These are phyloP conservation scores for Dioscorea zingiberensis DNA, from an alignment of 106 monocot species.

Conservation along the genomic window DNA sequence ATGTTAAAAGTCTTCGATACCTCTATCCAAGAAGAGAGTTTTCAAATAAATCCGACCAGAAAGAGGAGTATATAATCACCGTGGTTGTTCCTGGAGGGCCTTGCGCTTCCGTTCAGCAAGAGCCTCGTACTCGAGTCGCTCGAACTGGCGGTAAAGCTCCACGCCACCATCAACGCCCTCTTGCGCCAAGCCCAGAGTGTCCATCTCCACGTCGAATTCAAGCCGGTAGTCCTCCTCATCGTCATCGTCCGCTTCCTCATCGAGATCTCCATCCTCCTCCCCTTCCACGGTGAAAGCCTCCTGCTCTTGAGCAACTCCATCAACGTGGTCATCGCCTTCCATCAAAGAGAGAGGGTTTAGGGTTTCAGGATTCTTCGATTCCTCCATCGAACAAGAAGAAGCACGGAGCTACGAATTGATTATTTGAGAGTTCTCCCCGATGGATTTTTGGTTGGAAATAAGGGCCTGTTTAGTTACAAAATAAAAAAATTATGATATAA, in stretches of 20 bases:
- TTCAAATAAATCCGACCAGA: neutral
- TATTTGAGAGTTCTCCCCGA: too few relatives aligned
- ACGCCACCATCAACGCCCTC: conserved; percentile 1
- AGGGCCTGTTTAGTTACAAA: too few relatives aligned
- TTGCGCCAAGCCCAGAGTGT: conserved; percentile 4
- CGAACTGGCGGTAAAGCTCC: conserved; percentile 47
- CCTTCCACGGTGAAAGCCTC: neutral
- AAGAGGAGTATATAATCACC: neutral
- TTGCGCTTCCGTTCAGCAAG: conserved; percentile 76
- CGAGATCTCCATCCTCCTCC: neutral
- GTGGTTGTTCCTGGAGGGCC: conserved; percentile 20
- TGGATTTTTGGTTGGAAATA: too few relatives aligned
- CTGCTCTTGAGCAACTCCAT: neutral
- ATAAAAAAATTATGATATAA: too few relatives aligned
- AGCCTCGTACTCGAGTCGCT: conserved; percentile 66
- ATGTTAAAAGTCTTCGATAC: conserved; percentile 2
- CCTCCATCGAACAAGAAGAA: too few relatives aligned
- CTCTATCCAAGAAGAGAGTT: neutral
- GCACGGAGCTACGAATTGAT: too few relatives aligned
- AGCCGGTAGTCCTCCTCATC: conserved; percentile 3
- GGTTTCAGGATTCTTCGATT: too few relatives aligned
- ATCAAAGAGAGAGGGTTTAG: too few relatives aligned
- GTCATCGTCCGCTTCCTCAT: neutral
- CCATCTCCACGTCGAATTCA: neutral
- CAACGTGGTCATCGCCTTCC: neutral